These are phyloP conservation scores for Mytilinidion resinicola DNA, from an alignment of 495 filamentous ascomycete genomes.

Conservation along the genomic window DNA sequence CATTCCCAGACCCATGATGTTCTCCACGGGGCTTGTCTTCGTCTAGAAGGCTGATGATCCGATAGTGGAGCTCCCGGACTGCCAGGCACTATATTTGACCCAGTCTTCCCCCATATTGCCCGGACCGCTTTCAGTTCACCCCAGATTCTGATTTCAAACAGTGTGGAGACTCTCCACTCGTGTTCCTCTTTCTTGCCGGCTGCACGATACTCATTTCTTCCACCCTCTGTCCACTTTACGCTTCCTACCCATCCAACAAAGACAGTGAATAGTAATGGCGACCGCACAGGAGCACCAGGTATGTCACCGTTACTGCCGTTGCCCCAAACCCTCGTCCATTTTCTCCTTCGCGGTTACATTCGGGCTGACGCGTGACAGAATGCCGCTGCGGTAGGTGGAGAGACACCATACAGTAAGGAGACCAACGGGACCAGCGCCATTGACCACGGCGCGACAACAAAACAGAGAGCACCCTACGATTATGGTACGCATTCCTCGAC, in stretches of 20 bases:
- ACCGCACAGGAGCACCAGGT: constrained; percentile 18
- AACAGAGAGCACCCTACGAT: constrained; percentile 27
- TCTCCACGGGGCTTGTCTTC: constrained; percentile 18
- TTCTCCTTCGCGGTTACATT: not conserved
- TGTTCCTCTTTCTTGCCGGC: not conserved
- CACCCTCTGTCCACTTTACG: not conserved
- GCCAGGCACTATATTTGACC: constrained; percentile 18
- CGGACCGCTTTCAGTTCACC: constrained; percentile 6
- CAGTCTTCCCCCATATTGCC: constrained; percentile 18
- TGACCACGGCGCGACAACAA: constrained; percentile 13
- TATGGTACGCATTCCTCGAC: constrained; percentile 22
- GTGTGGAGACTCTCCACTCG: not conserved
- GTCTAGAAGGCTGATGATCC: not conserved
- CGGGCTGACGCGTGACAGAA: not conserved
- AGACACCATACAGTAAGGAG: constrained; percentile 3
- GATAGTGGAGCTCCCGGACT: constrained; percentile 18
- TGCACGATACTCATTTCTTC: constrained; percentile 14
- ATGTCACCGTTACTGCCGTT: constrained; percentile 3
- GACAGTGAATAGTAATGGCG: constrained; percentile 12
- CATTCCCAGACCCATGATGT: constrained; percentile 6
- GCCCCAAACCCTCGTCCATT: not conserved
- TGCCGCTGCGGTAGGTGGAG: constrained; percentile 5
- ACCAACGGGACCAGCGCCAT: constrained; percentile 23
- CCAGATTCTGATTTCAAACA: not conserved
- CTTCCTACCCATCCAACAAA: not conserved